A percentile compares a stretch with the other conserved stretches of the same genome.
These are phyloP conservation scores for Mucor irregularis DNA, from an alignment of 371 early-diverging fungal genomes.

Conservation along the genomic window DNA sequence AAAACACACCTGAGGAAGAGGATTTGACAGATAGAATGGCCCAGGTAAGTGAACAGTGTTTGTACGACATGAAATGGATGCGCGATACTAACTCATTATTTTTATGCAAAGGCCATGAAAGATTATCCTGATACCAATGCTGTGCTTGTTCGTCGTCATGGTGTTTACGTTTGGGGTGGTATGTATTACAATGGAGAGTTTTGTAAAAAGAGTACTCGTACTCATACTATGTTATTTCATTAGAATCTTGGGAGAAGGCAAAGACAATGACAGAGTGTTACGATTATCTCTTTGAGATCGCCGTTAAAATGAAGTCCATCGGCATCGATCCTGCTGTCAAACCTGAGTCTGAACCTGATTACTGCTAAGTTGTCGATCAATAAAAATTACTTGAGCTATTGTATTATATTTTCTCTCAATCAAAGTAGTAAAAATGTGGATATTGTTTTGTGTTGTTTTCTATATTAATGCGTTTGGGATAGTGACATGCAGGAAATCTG, in stretches of 20 bases:
- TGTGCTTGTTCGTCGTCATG: constrained; percentile 90
- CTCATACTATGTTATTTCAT: neutral
- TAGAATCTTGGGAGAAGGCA: constrained; percentile 93
- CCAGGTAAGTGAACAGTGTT: constrained; percentile 44
- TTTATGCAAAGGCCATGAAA: constrained; percentile 72
- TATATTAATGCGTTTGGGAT: too few species aligned
- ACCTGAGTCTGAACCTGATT: constrained; percentile 29
- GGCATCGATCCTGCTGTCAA: constrained; percentile 74
- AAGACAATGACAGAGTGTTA: constrained; percentile 98
- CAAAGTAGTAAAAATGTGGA: too few species aligned
- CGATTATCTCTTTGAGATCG: constrained; percentile 96
- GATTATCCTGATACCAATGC: constrained; percentile 93
- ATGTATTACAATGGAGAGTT: neutral
- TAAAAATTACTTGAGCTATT: too few species aligned
- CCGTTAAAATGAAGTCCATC: constrained; percentile 86
- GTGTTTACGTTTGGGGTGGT: constrained; percentile 94
- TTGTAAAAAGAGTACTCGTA: neutral
- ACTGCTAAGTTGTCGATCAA: too few species aligned
- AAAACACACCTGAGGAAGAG: constrained; percentile 95
- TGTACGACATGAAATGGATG: neutral
- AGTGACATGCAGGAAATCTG: too few species aligned
- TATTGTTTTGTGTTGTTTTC: too few species aligned
- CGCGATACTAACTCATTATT: neutral
- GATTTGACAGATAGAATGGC: constrained; percentile 91
- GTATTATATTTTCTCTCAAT: too few species aligned